A percentile compares a stretch with the other conserved stretches of the same genome.
Conservation (phyloP, 768 basidiomycete genomes). For the Psilocybe subaeruginosa region DNA sequence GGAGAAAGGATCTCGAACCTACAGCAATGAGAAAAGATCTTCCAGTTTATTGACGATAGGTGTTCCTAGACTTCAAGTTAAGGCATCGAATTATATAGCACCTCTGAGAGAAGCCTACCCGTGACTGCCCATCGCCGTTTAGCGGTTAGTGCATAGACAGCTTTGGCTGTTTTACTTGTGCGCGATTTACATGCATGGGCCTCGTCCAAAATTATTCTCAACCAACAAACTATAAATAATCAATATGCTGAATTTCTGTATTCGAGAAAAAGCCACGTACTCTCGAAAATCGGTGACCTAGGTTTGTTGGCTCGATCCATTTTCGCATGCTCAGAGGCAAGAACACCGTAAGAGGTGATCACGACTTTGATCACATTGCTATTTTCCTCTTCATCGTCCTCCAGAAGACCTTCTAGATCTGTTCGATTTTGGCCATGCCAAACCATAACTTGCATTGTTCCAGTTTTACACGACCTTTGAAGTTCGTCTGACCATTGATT, state of each 20-base stretch:
- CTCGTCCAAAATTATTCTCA: slow-evolving; percentile 87
- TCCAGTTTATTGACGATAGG: slow-evolving; percentile 95
- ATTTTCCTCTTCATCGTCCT: slow-evolving; percentile 50
- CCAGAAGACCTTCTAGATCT: slow-evolving; percentile 64
- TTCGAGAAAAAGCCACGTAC: slow-evolving; percentile 37
- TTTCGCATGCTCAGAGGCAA: slow-evolving; percentile 87
- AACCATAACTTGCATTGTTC: slow-evolving; percentile 64
- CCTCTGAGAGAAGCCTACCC: slow-evolving; percentile 39
- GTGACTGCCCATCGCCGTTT: slow-evolving; percentile 90
- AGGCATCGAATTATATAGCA: neutral
- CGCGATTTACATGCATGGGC: slow-evolving; percentile 95
- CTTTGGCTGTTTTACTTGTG: slow-evolving; percentile 83
- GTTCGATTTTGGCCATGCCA: slow-evolving; percentile 90
- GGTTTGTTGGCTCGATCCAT: slow-evolving; percentile 50
- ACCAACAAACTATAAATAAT: slow-evolving; percentile 67
- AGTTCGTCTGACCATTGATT: slow-evolving; percentile 95
- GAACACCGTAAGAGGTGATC: slow-evolving; percentile 89
- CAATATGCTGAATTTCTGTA: neutral
- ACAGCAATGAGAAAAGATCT: slow-evolving; percentile 87
- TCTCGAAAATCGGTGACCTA: slow-evolving; percentile 70
- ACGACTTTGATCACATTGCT: slow-evolving; percentile 70
- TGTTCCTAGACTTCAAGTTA: slow-evolving; percentile 53
- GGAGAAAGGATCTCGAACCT: neutral
- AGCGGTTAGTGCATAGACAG: slow-evolving; percentile 83
- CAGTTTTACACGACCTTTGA: slow-evolving; percentile 77